Percentiles rank a stretch among this genome's conserved stretches.
These are phyloP conservation scores for Stereum hirsutum DNA, from an alignment of 1,284 basidiomycete species.

Conservation along the genomic window DNA sequence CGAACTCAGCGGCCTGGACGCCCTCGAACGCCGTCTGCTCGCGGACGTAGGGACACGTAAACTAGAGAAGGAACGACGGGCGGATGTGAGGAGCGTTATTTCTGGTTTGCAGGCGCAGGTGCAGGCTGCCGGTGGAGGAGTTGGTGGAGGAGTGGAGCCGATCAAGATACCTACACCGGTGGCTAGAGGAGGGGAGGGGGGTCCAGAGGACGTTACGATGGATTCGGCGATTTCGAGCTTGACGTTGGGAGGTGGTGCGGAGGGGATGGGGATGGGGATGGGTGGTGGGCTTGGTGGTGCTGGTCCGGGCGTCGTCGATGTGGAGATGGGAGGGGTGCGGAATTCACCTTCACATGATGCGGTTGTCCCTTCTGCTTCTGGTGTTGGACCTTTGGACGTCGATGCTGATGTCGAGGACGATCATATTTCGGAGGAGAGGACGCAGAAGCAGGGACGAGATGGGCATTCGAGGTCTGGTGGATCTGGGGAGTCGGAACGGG, in stretches of 20 bases:
- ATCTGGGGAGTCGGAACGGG: slow-evolving; percentile 20
- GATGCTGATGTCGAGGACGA: slow-evolving; percentile 21
- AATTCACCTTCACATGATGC: no score
- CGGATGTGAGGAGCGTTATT: slow-evolving; percentile 8
- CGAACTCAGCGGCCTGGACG: slow-evolving; percentile 59
- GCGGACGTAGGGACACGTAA: slow-evolving; percentile 63
- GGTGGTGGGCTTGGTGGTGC: slow-evolving; percentile 28
- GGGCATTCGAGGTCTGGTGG: slow-evolving; percentile 11
- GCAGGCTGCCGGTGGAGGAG: slow-evolving; percentile 20
- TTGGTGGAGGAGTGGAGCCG: no score
- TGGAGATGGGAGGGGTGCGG: neutral
- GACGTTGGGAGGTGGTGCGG: slow-evolving; percentile 42
- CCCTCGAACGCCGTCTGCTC: slow-evolving; percentile 48
- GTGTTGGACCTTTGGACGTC: slow-evolving; percentile 10
- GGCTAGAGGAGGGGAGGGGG: slow-evolving; percentile 4
- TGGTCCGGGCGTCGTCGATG: slow-evolving; percentile 12
- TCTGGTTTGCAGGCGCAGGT: neutral
- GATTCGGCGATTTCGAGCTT: slow-evolving; percentile 71
- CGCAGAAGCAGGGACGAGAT: slow-evolving; percentile 13
- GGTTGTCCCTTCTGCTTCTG: no score
- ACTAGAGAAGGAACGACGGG: no score
- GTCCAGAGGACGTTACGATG: slow-evolving; percentile 33
- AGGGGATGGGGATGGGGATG: slow-evolving; percentile 10
- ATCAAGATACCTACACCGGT: slow-evolving; percentile 36
- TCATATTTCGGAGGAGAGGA: slow-evolving; percentile 13